Percentiles rank a stretch among this genome's conserved stretches.
Conservation (phyloP, 345 rosid species). For the Euphorbia tirucalli region DNA sequence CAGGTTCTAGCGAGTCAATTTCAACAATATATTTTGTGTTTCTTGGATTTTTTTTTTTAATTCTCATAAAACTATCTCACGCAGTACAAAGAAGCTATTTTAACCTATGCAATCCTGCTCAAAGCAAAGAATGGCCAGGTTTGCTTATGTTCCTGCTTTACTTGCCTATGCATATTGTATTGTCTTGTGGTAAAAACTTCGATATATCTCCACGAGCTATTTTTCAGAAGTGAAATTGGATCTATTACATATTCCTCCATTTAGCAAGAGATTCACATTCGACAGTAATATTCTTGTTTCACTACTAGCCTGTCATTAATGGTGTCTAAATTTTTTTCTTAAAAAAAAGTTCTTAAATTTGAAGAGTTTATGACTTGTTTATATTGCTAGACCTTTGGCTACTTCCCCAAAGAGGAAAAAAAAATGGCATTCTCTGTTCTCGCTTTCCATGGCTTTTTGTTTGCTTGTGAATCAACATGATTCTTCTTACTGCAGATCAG, state of each 20-base stretch:
- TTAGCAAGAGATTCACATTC: not conserved
- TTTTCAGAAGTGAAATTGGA: not conserved
- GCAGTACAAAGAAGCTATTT: slow-evolving; percentile 93
- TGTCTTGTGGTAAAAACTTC: not conserved
- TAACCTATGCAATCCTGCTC: slow-evolving; percentile 82
- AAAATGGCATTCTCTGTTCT: not conserved
- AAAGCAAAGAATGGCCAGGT: slow-evolving; percentile 67
- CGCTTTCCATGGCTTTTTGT: not conserved
- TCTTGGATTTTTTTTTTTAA: not conserved
- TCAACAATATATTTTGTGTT: not conserved
- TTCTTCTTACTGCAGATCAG: slow-evolving; percentile 41
- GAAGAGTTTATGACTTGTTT: not conserved
- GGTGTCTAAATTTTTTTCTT: no score
- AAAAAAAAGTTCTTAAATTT: not conserved
- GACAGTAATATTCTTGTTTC: not conserved
- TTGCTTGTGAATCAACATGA: not conserved
- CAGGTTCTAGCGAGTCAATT: not conserved
- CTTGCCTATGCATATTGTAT: not conserved
- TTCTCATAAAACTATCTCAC: slow-evolving; percentile 7
- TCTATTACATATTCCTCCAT: not conserved
- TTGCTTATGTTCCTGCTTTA: slow-evolving; percentile 17
- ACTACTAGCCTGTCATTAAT: not conserved
- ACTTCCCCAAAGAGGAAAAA: not conserved
- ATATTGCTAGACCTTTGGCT: not conserved
- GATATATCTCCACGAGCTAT: not conserved